Percentiles rank a stretch among this genome's conserved stretches.
Conservation (phyloP, 306 rosid species). For the Citrullus mucosospermus region DNA sequence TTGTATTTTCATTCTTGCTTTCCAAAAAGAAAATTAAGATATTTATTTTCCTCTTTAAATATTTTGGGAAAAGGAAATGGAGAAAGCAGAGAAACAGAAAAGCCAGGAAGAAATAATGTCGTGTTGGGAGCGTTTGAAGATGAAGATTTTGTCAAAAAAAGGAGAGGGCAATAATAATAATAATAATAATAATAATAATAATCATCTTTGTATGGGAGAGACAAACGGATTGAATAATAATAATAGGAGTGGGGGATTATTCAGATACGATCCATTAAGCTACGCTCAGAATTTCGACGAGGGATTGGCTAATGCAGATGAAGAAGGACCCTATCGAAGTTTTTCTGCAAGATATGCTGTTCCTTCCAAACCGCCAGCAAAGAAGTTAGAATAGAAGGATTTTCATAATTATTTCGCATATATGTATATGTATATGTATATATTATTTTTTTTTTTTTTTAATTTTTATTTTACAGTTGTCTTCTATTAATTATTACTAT, state of each 20-base stretch:
- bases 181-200: too few species aligned
- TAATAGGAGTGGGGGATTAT: slow-evolving; percentile 15
- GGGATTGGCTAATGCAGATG: slow-evolving; percentile 32
- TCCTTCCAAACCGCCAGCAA: slow-evolving; percentile 7
- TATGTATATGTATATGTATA: not conserved
- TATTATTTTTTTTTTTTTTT: too few species aligned
- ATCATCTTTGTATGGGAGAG: not conserved
- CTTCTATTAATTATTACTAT: too few species aligned
- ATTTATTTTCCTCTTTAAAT: not conserved
- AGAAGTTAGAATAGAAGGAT: not conserved
- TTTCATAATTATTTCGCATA: not conserved
- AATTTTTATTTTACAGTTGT: too few species aligned
- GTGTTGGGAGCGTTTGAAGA: slow-evolving; percentile 46
- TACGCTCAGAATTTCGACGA: slow-evolving; percentile 72
- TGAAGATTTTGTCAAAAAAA: slow-evolving; percentile 47
- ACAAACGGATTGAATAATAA: not conserved
- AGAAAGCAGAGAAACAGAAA: slow-evolving; percentile 25
- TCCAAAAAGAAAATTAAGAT: not conserved
- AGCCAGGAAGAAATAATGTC: slow-evolving; percentile 26
- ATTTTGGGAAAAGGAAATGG: slow-evolving; percentile 14
- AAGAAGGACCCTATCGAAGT: slow-evolving; percentile 13
- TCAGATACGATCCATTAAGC: slow-evolving; percentile 56
- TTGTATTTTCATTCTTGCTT: too few species aligned
- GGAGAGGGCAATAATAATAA: not conserved
- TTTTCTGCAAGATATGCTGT: slow-evolving; percentile 40